These are phyloP conservation scores for Trichoderma sp. DNA, from an alignment of 2,329 filamentous ascomycete genomes.

Conservation along the genomic window DNA sequence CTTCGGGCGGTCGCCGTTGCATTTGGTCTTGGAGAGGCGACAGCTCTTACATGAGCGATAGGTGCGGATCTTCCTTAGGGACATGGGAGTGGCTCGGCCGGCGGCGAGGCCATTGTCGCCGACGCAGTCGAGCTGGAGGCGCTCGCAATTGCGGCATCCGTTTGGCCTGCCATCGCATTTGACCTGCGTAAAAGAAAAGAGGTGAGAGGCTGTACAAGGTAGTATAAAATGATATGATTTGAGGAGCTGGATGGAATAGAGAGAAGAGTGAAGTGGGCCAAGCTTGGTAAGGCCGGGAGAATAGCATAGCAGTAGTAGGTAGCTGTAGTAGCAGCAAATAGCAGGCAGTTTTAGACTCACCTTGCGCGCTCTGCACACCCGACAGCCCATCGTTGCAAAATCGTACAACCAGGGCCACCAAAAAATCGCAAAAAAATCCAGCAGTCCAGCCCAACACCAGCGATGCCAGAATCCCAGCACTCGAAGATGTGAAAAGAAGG, in stretches of 20 bases:
- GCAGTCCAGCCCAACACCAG: not conserved
- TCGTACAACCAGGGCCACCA: not conserved
- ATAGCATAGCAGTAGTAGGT: not conserved
- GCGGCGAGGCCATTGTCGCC: slow-evolving; percentile 35
- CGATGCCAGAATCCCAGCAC: not conserved
- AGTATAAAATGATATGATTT: not conserved
- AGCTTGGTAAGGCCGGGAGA: not conserved
- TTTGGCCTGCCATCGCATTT: slow-evolving; percentile 43
- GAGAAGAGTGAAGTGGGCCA: not conserved
- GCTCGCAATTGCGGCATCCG: slow-evolving; percentile 44
- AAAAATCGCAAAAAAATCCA: not conserved
- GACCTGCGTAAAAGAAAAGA: slow-evolving; percentile 32
- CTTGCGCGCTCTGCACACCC: slow-evolving; percentile 43
- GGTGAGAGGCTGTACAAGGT: not conserved
- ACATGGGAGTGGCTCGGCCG: slow-evolving; percentile 29
- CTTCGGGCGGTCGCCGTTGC: slow-evolving; percentile 40
- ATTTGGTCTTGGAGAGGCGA: slow-evolving; percentile 43
- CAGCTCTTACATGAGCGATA: slow-evolving; percentile 42
- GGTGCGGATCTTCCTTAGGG: slow-evolving; percentile 40
- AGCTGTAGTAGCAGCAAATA: not conserved
- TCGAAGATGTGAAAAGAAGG: not conserved
- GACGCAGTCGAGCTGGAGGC: slow-evolving; percentile 42
- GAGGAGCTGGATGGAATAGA: not conserved
- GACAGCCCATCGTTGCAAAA: slow-evolving; percentile 37
- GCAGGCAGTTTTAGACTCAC: slow-evolving; percentile 25